These are phyloP conservation scores for Castanea crenata DNA, from an alignment of 306 rosid genomes.

Conservation along the genomic window DNA sequence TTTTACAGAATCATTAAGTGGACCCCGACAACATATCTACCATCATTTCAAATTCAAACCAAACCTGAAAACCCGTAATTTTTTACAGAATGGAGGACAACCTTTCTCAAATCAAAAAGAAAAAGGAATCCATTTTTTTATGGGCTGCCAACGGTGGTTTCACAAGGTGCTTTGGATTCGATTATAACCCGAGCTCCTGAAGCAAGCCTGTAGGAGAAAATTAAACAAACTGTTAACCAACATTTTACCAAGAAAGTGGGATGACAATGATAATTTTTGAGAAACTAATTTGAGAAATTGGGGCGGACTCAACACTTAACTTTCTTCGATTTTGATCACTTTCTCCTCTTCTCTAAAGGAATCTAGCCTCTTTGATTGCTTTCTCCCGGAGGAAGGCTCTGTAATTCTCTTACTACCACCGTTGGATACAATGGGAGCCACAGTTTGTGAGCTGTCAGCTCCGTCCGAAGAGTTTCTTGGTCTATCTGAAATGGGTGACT, in stretches of 20 bases:
- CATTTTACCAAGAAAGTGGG: background rate
- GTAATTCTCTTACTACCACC: conserved; percentile 52
- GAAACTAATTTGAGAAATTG: conserved; percentile 14
- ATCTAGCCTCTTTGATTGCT: conserved; percentile 48
- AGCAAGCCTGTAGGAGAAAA: conserved; percentile 79
- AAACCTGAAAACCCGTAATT: conserved; percentile 13
- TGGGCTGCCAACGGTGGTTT: conserved; percentile 35
- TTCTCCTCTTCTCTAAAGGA: conserved; percentile 62
- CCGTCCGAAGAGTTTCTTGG: conserved; percentile 71
- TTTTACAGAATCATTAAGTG: conserved; percentile 35
- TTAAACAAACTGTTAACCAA: conserved; percentile 35
- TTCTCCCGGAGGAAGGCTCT: conserved; percentile 41
- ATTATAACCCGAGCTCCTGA: conserved; percentile 97
- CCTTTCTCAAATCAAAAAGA: background rate
- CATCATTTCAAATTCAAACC: conserved; percentile 44
- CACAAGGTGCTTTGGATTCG: conserved; percentile 52
- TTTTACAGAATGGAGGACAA: conserved; percentile 14
- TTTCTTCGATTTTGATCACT: conserved; percentile 85
- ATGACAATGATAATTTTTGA: conserved; percentile 2
- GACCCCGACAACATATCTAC: conserved; percentile 26
- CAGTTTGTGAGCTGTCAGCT: conserved; percentile 30
- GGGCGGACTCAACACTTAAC: conserved; percentile 57
- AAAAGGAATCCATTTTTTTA: conserved; percentile 8
- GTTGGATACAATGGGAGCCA: conserved; percentile 45
- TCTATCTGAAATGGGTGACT: conserved; percentile 61